Evolutionary conservation across 441 rosid species (phyloP).

Genomic region (Euphorbia celastroides): DNA sequence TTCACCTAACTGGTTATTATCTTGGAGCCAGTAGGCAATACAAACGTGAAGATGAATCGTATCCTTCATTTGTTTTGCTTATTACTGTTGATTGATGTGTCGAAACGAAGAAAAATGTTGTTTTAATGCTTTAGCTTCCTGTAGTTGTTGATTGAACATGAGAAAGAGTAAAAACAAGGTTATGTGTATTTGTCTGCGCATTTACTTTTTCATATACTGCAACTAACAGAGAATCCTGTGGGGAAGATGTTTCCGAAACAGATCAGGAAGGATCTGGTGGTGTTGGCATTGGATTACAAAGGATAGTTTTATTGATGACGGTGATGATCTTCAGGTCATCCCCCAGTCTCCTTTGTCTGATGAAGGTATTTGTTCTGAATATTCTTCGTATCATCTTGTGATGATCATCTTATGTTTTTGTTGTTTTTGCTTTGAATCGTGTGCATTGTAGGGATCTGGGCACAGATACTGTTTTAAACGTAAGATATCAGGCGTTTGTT

Average conservation of each 20-base stretch:
- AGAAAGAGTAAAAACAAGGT: neutral
- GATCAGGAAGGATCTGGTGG: slow-evolving; percentile 48
- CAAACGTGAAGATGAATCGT: slow-evolving; percentile 44
- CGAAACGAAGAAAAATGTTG: neutral
- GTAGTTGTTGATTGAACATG: neutral
- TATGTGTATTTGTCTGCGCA: neutral
- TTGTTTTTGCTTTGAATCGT: neutral
- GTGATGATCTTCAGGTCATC: slow-evolving; percentile 25
- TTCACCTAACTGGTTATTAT: slow-evolving; percentile 78
- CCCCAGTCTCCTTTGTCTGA: slow-evolving; percentile 32
- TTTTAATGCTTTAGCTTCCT: neutral
- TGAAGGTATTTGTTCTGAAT: slow-evolving; percentile 27
- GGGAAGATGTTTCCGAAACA: slow-evolving; percentile 68
- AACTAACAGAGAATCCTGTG: slow-evolving; percentile 55
- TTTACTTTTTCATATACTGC: slow-evolving; percentile 24
- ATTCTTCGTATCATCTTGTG: neutral
- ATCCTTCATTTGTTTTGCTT: slow-evolving; percentile 32
- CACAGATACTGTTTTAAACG: neutral
- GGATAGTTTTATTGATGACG: slow-evolving; percentile 74
- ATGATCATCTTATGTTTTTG: neutral
- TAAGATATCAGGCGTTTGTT: neutral
- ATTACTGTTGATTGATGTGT: neutral
- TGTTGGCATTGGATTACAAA: slow-evolving; percentile 16
- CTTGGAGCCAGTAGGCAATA: slow-evolving; percentile 14
- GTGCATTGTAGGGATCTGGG: neutral